These are phyloP conservation scores for Coemansia sp. DNA, from an alignment of 192 early-diverging fungal species.

Conservation along the genomic window DNA sequence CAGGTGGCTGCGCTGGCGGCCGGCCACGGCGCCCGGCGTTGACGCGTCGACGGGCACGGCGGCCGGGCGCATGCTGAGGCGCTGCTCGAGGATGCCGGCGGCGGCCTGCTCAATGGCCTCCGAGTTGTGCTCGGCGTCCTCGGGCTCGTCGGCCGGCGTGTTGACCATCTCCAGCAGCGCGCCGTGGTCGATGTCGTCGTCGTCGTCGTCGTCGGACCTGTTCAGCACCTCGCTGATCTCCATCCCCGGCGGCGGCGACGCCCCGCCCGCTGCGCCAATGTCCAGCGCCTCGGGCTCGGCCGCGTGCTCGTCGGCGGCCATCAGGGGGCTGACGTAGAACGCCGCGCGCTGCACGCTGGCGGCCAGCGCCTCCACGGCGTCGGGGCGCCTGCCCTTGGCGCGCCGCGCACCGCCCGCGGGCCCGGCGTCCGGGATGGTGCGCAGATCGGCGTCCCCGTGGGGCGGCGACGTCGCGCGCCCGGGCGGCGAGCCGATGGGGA, in stretches of 20 bases:
- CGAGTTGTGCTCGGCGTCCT: constrained; percentile 29
- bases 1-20: constrained; percentile 9
- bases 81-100: constrained; percentile 41
- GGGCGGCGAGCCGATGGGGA: constrained; percentile 26
- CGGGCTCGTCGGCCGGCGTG: constrained; percentile 43
- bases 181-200: constrained; percentile 48
- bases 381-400: constrained; percentile 1
- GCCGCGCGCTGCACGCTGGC: constrained; percentile 31
- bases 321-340: constrained; percentile 48
- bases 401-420: not conserved
- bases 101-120: constrained; percentile 39
- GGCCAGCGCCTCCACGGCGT: constrained; percentile 15
- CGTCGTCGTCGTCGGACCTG: constrained; percentile 49
- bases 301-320: constrained; percentile 39
- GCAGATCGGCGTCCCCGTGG: constrained; percentile 27
- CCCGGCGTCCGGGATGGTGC: constrained; percentile 21
- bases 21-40: not conserved
- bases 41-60: constrained; percentile 31
- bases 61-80: constrained; percentile 17
- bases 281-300: constrained; percentile 50
- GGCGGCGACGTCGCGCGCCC: constrained; percentile 36
- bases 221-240: constrained; percentile 55
- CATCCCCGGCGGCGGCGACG: constrained; percentile 32
- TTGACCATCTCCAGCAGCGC: constrained; percentile 56
- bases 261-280: constrained; percentile 12